Evolutionary conservation across 1,284 basidiomycete species (phyloP), one percentile per base, ranked within the genome.

Genomic region (Afroboletus lepidellus): DNA sequence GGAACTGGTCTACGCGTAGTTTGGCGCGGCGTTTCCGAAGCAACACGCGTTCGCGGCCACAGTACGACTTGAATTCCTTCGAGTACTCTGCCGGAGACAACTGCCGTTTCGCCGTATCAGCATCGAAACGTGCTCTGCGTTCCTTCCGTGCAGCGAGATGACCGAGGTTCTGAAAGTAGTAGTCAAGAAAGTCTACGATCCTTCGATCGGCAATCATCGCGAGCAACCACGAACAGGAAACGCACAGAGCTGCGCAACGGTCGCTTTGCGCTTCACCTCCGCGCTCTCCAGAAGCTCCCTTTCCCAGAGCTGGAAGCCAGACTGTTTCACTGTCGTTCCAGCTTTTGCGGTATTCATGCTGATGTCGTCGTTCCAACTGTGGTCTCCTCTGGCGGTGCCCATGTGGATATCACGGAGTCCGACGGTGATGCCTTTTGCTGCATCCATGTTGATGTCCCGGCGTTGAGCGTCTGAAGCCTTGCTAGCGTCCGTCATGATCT

Each of bases 241-340:
- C 86, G 66, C 66, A 95, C 94, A 98, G 41, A 98, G 83, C 66
- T 98, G 95, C 23, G 94, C 94, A 12, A 98, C 92, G 5, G 94
- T 97, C 3, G 94, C 90, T 71, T 97, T 97, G 50, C 94, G 82
- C 68, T 84, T 91, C 50, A 97, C 87, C 69, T 98, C 95, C 15
- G 85, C 69, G 56, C 83, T 92, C 29, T 90, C 85, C 41, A 96
- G 66, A 32, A 95, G 74, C 62, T 92, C 87, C 54, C 80, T 81
- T 75, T 96, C 94, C 91, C 91, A 96, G 49, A 84, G 71, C 67
- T 86, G 80, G 50, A 90, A 77, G 3, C 75, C 80, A 4, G 72
- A 72, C 37, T 75, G 73, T 57, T 78, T 82, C 43, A 83, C 50
- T 2, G 84, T 85, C 0, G 78, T 75, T 23, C 74, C 77, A 8